Base-by-base conservation (phyloP, 805 yeast species). In the Ogataea nakhonphanomensis region DNA sequence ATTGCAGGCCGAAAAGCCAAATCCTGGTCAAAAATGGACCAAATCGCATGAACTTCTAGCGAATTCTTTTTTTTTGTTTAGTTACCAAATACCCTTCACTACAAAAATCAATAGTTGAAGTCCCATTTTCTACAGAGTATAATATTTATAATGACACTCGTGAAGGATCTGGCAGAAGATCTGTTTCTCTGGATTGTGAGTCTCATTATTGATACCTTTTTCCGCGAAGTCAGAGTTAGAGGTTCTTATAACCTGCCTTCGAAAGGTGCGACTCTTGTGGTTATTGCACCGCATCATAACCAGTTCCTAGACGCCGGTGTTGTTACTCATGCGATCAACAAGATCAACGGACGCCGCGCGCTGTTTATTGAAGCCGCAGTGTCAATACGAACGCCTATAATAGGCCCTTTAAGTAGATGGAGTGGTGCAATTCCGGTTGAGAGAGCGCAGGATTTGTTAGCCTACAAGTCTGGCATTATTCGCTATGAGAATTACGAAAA, bases 261-360 rank as follows among this genome's bases (percentile, higher is more conserved):
- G 23, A 62, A 73, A 8, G 97, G 96, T 0, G 91, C 98, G 0
- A 81, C 89, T 7, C 83, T 91, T 39, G 82, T 93, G 47, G 98
- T 93, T 25, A 95, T 93, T 8, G 99, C 96, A 2, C 98, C 98
- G 1, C 99, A 91, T 66, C 95, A 96, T n/a, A 87, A 87, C 57
- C 95, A 87, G 54, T 85, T 84, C 47, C 79, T 84, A 25, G 83
- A 76, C 51, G 68, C 67, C 5, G 77, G 89, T 20, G 70, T 93
- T 35, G 69, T 87, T 24, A 79, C 86, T 75, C 78, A 82, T 33
- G 86, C 83, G 50, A 86, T 86, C 14, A 74, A 80, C 51, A 67
- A 69, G 36, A 79, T 78, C 42, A 73, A 84, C 2, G 74, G 79
- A 7, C 71, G 96, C 46, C 67, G 91, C 30, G 75, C 86, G 11